Evolutionary conservation across 306 rosid species (phyloP).

Genomic region (Medicago ruthenica): DNA sequence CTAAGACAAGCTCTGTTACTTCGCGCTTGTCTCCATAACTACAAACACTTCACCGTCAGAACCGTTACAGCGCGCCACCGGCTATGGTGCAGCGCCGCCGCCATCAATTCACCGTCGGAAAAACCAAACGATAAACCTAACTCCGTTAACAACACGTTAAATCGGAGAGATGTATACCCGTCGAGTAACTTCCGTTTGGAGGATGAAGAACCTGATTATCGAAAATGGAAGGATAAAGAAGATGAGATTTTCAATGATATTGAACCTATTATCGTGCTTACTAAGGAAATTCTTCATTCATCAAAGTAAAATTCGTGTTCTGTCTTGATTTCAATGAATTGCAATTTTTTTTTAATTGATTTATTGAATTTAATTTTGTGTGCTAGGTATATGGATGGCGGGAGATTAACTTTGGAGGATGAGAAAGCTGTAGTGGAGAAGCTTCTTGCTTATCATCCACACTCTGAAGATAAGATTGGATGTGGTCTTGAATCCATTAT

Average conservation of each 20-base stretch:
- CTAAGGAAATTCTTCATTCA: conserved; percentile 82
- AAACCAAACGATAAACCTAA: conserved; percentile 44
- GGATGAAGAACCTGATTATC: conserved; percentile 66
- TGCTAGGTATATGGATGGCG: conserved; percentile 60
- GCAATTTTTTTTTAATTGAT: not conserved
- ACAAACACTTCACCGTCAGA: conserved; percentile 42
- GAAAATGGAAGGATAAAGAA: conserved; percentile 76
- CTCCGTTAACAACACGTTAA: conserved; percentile 40
- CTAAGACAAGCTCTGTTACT: conserved; percentile 52
- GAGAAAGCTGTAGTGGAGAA: conserved; percentile 69
- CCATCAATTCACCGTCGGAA: conserved; percentile 45
- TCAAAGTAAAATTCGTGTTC: conserved; percentile 42
- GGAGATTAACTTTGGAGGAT: conserved; percentile 57
- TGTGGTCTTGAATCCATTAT: conserved; percentile 83
- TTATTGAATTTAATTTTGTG: not conserved
- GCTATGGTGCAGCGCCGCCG: conserved; percentile 50
- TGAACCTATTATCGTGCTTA: conserved; percentile 61
- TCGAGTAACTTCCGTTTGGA: conserved; percentile 49
- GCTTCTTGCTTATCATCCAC: conserved; percentile 84
- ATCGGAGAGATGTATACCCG: conserved; percentile 40
- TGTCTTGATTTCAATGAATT: conserved; percentile 1
- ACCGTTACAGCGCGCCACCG: conserved; percentile 43
- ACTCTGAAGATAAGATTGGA: conserved; percentile 83
- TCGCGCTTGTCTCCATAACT: conserved; percentile 51
- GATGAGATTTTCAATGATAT: conserved; percentile 69